Evolutionary conservation across 202 grass and related monocot species (phyloP), one percentile per base, ranked within the genome.

Genomic region (Saccharum hybrid): DNA sequence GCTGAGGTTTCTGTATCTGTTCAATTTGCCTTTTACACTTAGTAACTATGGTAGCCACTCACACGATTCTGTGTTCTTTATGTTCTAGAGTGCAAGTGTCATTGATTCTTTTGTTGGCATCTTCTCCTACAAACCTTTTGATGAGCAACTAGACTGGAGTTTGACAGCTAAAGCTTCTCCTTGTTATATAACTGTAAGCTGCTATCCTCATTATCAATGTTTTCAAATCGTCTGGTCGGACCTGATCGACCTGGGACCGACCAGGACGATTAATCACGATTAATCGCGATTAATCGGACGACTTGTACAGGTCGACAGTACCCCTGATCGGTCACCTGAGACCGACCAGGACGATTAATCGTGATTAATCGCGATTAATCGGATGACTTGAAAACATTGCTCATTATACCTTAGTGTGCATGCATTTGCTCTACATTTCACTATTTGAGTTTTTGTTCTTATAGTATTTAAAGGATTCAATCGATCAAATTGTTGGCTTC

Each of bases 101-200:
- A 78, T 70, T 85, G 92, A 94, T 87, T 98, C 95, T 52, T 84
- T 98, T 70, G 83, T 89, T 76, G 95, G 92, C 26, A 64, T 94
- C 71, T 98, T 98, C 66, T 94, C 90, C 42, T 94, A 93, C 89
- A 98, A 98, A 83, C 95, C 95, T 63, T 94, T 94, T 9, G 85
- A 90, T 78, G 90, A 87, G 68, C 87, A 90, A 83, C 86, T 98
- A 51, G 95, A 98, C 81, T 98, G 95, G 95, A 98, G 90, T 89
- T 94, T 98, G 76, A 88, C 84, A 84, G 95, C 95, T 71, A 94
- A 90, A 93, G 92, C 92, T 82, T 93, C 92, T 70, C 95, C 95
- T 82, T 98, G 92, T 85, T 98, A 94, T 87, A 88, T 98, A 79
- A 98, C 90, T 82, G 95, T 98, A 90, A 86, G 86, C 38, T 85